Base-by-base conservation (phyloP, 2,329 filamentous ascomycete species). In the Emericellopsis atlantica region DNA sequence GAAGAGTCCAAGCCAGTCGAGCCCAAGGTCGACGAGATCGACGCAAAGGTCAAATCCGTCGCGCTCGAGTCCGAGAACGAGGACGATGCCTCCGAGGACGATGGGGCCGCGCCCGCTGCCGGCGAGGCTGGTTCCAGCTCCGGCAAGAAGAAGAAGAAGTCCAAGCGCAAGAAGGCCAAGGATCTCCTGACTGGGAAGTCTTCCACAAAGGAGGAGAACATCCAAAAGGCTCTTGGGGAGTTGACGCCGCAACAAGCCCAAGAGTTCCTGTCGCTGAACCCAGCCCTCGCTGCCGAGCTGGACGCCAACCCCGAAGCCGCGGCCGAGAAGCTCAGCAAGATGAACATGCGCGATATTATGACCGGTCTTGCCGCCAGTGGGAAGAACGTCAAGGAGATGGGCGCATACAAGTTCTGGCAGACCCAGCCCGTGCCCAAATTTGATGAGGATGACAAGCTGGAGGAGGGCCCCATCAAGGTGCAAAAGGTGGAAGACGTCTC, bases 341-440 rank as follows among this genome's bases (percentile, higher is more conserved):
- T 86, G 55, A 80, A 71, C 48, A 64, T 85, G 42, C 73, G 79
- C 55, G 80, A 86, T 47, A 76, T 85, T 54, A 76, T 86, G 72
- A 84, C 82, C 1, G 81, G 82, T 0, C 61, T 85, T 53, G 82
- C 88, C 14, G 70, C 85, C 7, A 79, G 76, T 46, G 84, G 84
- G 42, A 93, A 92, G 71, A 94, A 94, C 54, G 81, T 79, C 51
- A 95, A 95, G 67, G 89, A 95, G 56, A 95, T 95, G 87, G 88
- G 82, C 6, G 85, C 81, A 44, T 95, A 96, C 72, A 95, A 94
- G 64, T 98, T 98, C 67, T 98, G 92, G 92, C 81, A 87, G 60
- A 98, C 92, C 37, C 92, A 98, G 61, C 92, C 92, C 1, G 92
- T 98, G 44, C 84, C 85, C 39, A 81, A 81, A 54, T 95, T 96